Evolutionary conservation across 2,329 filamentous ascomycete species (phyloP).

Genomic region (Cryphonectria japonica): DNA sequence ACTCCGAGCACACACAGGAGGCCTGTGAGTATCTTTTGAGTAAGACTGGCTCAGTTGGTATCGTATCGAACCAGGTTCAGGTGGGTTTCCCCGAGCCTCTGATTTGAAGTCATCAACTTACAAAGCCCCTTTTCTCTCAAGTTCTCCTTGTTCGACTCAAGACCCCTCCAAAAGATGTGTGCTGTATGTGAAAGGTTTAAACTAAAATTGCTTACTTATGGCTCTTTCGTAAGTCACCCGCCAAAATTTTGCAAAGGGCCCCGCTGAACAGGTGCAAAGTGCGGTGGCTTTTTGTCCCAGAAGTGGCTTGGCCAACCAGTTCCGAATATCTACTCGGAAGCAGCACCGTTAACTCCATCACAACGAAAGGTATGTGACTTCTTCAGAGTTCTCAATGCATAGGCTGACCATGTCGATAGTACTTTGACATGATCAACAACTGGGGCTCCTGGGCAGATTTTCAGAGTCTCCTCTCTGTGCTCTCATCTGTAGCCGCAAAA

Average conservation of each 20-base stretch:
- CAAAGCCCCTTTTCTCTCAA: constrained; percentile 21
- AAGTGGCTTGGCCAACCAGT: too few species aligned
- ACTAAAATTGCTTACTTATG: constrained; percentile 40
- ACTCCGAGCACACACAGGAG: constrained; percentile 37
- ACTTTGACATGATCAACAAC: constrained; percentile 38
- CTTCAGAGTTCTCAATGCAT: too few species aligned
- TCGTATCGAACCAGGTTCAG: constrained; percentile 43
- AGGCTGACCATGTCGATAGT: constrained; percentile 20
- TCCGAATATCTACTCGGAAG: too few species aligned
- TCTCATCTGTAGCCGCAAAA: constrained; percentile 33
- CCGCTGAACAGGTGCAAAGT: too few species aligned
- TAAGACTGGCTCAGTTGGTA: constrained; percentile 35
- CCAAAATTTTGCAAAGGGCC: neutral
- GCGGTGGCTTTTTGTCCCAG: too few species aligned
- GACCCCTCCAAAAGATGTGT: constrained; percentile 38
- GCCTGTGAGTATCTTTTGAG: constrained; percentile 39
- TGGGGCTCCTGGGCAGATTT: constrained; percentile 40
- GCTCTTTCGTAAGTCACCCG: constrained; percentile 37
- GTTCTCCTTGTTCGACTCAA: constrained; percentile 42
- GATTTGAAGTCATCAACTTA: too few species aligned
- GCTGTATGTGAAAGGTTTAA: constrained; percentile 36
- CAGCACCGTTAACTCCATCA: too few species aligned
- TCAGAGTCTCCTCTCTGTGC: constrained; percentile 35
- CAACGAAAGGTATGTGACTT: too few species aligned
- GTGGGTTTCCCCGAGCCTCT: constrained; percentile 29